phyloP scores from a whole-genome alignment of 2,329 filamentous ascomycete genomes.

The Tolypocladium ophioglossoides region DNA sequence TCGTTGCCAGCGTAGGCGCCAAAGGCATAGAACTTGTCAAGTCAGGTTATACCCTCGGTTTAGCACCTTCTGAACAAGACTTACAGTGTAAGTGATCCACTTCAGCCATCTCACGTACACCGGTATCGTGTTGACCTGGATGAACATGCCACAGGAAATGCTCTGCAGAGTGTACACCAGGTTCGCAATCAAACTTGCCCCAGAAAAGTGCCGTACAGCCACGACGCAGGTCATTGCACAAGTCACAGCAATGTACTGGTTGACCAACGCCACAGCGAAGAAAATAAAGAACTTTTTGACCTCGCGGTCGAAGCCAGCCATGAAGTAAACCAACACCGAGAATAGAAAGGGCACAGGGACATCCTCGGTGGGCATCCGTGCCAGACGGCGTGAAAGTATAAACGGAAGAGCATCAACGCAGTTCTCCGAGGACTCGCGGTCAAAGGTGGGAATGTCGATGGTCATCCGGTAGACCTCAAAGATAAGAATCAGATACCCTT shows the following conservation, averaged over 20 bases:
- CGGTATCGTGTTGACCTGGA: conserved; percentile 62
- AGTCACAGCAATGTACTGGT: conserved; percentile 64
- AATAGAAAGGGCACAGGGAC: conserved; percentile 62
- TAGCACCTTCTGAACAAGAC: neutral
- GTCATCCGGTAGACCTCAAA: conserved; percentile 70
- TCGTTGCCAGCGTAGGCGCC: conserved; percentile 64
- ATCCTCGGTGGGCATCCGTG: conserved; percentile 60
- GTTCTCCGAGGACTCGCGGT: conserved; percentile 63
- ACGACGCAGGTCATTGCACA: conserved; percentile 60
- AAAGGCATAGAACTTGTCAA: conserved; percentile 53
- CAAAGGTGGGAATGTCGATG: conserved; percentile 64
- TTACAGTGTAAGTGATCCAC: conserved; percentile 30
- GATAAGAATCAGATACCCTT: conserved; percentile 66
- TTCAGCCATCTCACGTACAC: conserved; percentile 74
- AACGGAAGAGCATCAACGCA: conserved; percentile 61
- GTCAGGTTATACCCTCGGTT: neutral
- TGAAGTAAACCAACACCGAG: conserved; percentile 65
- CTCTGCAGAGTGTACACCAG: conserved; percentile 63
- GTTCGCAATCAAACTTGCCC: conserved; percentile 62
- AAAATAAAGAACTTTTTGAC: conserved; percentile 60
- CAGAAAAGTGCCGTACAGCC: conserved; percentile 55
- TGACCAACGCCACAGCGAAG: conserved; percentile 55
- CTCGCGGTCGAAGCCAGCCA: conserved; percentile 60
- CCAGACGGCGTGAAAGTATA: conserved; percentile 57
- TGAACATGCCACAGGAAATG: conserved; percentile 67